Percentiles rank a stretch among this genome's conserved stretches.
Evolutionary conservation across 2,329 filamentous ascomycete species (phyloP).

Genomic region (Neurospora sp.): DNA sequence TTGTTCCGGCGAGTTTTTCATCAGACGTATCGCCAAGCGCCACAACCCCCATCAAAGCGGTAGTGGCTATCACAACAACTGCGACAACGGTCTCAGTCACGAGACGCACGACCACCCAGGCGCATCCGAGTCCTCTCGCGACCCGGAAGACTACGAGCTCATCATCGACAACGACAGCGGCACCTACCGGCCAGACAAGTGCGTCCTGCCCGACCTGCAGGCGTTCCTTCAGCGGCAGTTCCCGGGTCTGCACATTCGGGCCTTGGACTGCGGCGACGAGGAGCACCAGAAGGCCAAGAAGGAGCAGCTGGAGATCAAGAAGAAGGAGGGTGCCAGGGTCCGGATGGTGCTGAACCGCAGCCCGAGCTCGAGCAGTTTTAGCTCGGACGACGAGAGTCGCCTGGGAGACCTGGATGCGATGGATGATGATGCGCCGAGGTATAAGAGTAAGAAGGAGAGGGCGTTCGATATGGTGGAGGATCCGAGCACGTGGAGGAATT

Average conservation of each 20-base stretch:
- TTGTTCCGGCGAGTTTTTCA: slow-evolving; percentile 87
- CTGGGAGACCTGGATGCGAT: slow-evolving; percentile 36
- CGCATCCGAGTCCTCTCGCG: slow-evolving; percentile 15
- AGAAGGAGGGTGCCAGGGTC: slow-evolving; percentile 43
- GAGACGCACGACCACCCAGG: background rate
- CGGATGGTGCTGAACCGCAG: slow-evolving; percentile 49
- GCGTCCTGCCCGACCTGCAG: slow-evolving; percentile 61
- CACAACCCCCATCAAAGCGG: background rate
- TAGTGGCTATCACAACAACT: background rate
- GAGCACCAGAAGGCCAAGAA: slow-evolving; percentile 66
- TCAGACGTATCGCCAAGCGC: slow-evolving; percentile 54
- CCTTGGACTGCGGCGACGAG: slow-evolving; percentile 71
- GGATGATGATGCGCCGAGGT: slow-evolving; percentile 22
- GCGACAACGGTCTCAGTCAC: slow-evolving; percentile 13
- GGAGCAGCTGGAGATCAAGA: slow-evolving; percentile 65
- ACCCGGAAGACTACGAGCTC: slow-evolving; percentile 63
- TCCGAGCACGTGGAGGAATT: slow-evolving; percentile 33
- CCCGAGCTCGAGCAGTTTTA: slow-evolving; percentile 37
- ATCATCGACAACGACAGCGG: slow-evolving; percentile 93
- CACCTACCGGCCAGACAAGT: slow-evolving; percentile 80
- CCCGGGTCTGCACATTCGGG: slow-evolving; percentile 64
- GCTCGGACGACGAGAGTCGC: slow-evolving; percentile 43
- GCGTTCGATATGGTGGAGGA: slow-evolving; percentile 42
- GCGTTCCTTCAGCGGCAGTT: slow-evolving; percentile 63
- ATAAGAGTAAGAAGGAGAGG: slow-evolving; percentile 42